Percentiles rank a stretch among this genome's conserved stretches.
Evolutionary conservation across 73 alveolate genomes (phyloP).

Genomic region (Symbiodinium natans): DNA sequence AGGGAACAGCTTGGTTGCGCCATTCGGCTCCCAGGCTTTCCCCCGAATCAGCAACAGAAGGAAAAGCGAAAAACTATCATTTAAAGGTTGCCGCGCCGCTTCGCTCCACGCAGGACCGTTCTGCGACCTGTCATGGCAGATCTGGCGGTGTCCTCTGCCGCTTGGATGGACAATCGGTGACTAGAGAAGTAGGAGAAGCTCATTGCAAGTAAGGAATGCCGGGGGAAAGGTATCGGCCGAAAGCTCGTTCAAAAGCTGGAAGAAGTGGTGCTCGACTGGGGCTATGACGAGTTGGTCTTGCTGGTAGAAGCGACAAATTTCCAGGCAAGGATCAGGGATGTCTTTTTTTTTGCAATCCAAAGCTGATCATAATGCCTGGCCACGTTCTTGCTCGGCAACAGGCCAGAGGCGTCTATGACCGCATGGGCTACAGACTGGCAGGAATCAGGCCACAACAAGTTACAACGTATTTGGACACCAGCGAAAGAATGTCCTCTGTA

Average conservation of each 20-base stretch:
- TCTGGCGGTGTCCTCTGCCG: conserved; percentile 46
- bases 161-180: not conserved
- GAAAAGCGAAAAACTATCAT: no score
- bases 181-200: not conserved
- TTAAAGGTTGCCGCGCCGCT: no score
- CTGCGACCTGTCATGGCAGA: conserved; percentile 91
- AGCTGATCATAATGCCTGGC: not conserved
- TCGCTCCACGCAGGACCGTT: not conserved
- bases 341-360: no score
- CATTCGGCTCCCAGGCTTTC: not conserved
- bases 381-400: not conserved
- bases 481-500: not conserved
- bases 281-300: conserved; percentile 77
- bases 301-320: conserved; percentile 79
- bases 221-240: conserved; percentile 64
- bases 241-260: conserved; percentile 52
- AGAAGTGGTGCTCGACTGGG: conserved; percentile 35
- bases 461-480: not conserved
- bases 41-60: no score
- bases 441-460: conserved; percentile 37
- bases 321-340: conserved; percentile 16
- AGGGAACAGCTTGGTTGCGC: not conserved
- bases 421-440: conserved; percentile 41
- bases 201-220: conserved; percentile 18
- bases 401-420: conserved; percentile 79